Percentiles rank a stretch among this genome's conserved stretches.
Conservation (phyloP, 805 yeast genomes). For the Candida coleopterorum region DNA sequence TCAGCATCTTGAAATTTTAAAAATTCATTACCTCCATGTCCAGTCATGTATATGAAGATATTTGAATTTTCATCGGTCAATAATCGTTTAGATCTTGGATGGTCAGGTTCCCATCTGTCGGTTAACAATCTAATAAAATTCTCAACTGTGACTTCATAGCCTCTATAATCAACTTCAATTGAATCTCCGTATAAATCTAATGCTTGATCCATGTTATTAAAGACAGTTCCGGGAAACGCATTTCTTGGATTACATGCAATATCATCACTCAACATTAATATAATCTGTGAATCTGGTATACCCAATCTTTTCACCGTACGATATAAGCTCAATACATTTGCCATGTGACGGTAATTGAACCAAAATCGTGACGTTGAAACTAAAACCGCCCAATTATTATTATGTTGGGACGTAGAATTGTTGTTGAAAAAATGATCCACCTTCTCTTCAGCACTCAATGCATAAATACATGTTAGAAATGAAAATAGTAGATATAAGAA, state of each 20-base stretch:
- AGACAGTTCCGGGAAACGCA: slow-evolving; percentile 93
- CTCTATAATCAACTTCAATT: slow-evolving; percentile 94
- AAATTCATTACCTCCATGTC: slow-evolving; percentile 98
- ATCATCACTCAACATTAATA: slow-evolving; percentile 93
- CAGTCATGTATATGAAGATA: slow-evolving; percentile 91
- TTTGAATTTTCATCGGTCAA: slow-evolving; percentile 92
- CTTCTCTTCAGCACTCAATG: background rate
- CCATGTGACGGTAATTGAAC: slow-evolving; percentile 98
- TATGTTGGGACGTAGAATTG: slow-evolving; percentile 36
- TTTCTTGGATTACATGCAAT: slow-evolving; percentile 96
- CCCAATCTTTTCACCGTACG: slow-evolving; percentile 94
- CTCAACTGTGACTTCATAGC: slow-evolving; percentile 97
- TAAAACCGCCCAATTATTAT: slow-evolving; percentile 77
- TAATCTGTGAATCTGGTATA: slow-evolving; percentile 96
- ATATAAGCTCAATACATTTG: slow-evolving; percentile 89
- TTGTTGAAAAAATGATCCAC: slow-evolving; percentile 2
- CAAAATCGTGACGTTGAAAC: slow-evolving; percentile 96
- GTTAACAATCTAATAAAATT: slow-evolving; percentile 89
- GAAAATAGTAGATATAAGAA: background rate
- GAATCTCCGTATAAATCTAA: slow-evolving; percentile 91
- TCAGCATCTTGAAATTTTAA: slow-evolving; percentile 98
- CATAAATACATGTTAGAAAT: background rate
- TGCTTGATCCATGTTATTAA: slow-evolving; percentile 88
- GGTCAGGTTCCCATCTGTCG: slow-evolving; percentile 92
- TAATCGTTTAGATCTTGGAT: slow-evolving; percentile 86